These are phyloP conservation scores for Russula griseocarnosa DNA, from an alignment of 768 basidiomycete species.

Conservation along the genomic window DNA sequence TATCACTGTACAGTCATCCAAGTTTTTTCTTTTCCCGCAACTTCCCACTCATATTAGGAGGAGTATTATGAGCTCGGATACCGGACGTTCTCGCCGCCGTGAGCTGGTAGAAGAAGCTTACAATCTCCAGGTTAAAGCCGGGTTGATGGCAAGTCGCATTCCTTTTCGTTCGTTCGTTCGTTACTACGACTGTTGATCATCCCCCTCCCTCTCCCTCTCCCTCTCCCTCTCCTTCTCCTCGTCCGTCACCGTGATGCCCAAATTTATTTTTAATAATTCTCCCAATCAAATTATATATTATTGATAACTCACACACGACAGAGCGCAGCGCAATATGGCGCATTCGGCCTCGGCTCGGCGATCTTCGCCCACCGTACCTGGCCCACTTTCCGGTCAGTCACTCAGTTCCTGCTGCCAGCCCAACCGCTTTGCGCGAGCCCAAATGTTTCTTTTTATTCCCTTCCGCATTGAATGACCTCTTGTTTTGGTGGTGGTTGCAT, in stretches of 20 bases:
- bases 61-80: background rate
- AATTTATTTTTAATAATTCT: too few species aligned
- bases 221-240: too few species aligned
- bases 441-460: background rate
- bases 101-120: conserved; percentile 59
- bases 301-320: conserved; percentile 33
- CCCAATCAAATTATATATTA: too few species aligned
- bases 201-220: too few species aligned
- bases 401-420: background rate
- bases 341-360: conserved; percentile 55
- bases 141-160: conserved; percentile 31
- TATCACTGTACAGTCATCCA: background rate
- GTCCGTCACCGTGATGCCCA: too few species aligned
- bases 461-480: background rate
- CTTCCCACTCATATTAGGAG: background rate
- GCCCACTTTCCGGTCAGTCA: conserved; percentile 62
- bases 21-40: background rate
- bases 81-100: conserved; percentile 41
- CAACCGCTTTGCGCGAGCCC: background rate
- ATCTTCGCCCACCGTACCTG: conserved; percentile 65
- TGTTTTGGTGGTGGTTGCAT: background rate
- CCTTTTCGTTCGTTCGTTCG: too few species aligned
- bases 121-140: conserved; percentile 55
- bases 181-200: too few species aligned
- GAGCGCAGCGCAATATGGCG: conserved; percentile 52